Base-by-base conservation (phyloP, 192 early-diverging fungal species). In the Coemansia sp. region DNA sequence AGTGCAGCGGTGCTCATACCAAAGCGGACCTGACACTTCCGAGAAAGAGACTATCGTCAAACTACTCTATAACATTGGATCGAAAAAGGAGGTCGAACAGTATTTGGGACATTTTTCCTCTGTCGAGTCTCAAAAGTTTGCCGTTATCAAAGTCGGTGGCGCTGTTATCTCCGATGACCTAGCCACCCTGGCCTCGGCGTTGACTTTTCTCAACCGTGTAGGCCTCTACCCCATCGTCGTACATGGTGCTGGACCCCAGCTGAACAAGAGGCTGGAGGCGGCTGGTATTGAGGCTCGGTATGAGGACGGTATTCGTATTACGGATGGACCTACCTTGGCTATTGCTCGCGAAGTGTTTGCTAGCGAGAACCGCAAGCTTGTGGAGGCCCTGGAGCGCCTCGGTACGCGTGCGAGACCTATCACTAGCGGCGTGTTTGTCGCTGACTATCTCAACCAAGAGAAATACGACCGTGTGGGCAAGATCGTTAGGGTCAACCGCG, bases 91-190 rank as follows among this genome's bases (percentile, higher is more conserved):
- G 72, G 96, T 98, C 20, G 95, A 99, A 76, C 95, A 97, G 86
- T 99, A 99, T 67, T 88, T 99, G 61, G 89, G 92, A 36, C 94
- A 95, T 71, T 99, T 99, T 76, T 93, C 95, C 1, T 94, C 93
- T 0, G 98, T 98, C 50, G 95, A 98, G 81, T 95, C 93, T 22
- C 98, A 99, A 87, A 96, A 98, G 85, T 99, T 99, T 84, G 98
- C 98, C 8, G 95, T 99, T 41, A 97, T 99, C 87, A 99, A 99
- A 81, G 97, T 99, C 24, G 95, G 93, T 62, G 95, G 95, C 3
- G 94, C 93, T 2, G 93, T 99, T n/a, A 82, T 99, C 58, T 93
- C 95, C 6, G 95, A 99, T 69, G 95, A 97, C 61, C 86, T 99
- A 45, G 94, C 95, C 55, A 94, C 95, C 19, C 77, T 99, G 17